Evolutionary conservation across 345 rosid genomes (phyloP).

Genomic region (Sapria himalayana): DNA sequence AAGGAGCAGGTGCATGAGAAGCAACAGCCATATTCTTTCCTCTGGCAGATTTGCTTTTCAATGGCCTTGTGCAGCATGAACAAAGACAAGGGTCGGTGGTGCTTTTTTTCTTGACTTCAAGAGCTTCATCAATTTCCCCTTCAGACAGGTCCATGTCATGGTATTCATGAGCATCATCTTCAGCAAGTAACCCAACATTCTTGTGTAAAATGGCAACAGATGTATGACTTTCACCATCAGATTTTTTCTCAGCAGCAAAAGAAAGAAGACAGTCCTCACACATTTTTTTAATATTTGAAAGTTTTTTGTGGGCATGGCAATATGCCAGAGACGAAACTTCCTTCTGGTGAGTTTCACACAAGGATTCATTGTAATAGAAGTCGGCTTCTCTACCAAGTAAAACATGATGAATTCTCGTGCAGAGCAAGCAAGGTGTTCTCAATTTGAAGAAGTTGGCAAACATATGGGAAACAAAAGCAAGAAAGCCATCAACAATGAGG

Average conservation of each 20-base stretch:
- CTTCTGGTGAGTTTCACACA: constrained; percentile 65
- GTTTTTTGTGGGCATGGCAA: constrained; percentile 67
- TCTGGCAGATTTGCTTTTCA: constrained; percentile 24
- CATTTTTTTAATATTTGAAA: constrained; percentile 58
- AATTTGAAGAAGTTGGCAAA: constrained; percentile 60
- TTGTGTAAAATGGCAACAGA: constrained; percentile 58
- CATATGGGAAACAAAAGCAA: constrained; percentile 44
- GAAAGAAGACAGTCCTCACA: constrained; percentile 89
- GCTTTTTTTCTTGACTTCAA: constrained; percentile 8
- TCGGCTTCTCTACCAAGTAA: constrained; percentile 21
- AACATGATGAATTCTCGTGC: constrained; percentile 64
- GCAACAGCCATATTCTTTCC: constrained; percentile 8
- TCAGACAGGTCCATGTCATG: constrained; percentile 18
- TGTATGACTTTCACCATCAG: constrained; percentile 55
- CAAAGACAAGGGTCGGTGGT: constrained; percentile 25
- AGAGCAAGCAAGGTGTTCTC: constrained; percentile 60
- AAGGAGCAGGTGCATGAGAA: constrained; percentile 45
- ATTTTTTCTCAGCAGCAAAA: constrained; percentile 61
- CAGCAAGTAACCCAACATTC: constrained; percentile 50
- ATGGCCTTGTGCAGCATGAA: constrained; percentile 48
- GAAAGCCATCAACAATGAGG: constrained; percentile 46
- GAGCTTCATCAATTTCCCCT: constrained; percentile 17
- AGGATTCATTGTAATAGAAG: constrained; percentile 61
- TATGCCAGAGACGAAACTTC: constrained; percentile 57
- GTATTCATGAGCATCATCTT: constrained; percentile 35